Evolutionary conservation across 163 green algal genomes (phyloP).

Genomic region (Scenedesmus sp.): DNA sequence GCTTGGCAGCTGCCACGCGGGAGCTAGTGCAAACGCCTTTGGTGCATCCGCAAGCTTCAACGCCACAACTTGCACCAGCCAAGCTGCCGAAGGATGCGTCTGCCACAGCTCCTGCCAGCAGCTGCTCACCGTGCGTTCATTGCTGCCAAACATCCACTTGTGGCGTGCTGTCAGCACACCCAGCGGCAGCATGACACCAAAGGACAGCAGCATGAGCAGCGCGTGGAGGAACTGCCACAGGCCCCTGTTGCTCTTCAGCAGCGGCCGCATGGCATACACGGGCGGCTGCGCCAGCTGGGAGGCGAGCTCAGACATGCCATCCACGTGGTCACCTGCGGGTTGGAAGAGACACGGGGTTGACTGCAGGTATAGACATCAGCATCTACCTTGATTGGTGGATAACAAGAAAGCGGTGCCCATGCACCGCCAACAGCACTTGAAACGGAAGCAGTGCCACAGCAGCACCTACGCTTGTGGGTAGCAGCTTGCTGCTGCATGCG

Average conservation of each 20-base stretch:
- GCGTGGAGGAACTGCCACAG: conserved; percentile 53
- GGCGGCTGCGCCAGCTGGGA: background rate
- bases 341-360: too few relatives aligned
- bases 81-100: too few relatives aligned
- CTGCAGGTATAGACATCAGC: too few relatives aligned
- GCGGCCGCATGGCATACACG: background rate
- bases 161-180: conserved; percentile 36
- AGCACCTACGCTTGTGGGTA: background rate
- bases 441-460: background rate
- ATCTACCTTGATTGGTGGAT: too few relatives aligned
- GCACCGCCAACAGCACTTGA: background rate
- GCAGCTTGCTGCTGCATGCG: background rate
- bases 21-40: background rate
- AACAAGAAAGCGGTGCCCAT: background rate
- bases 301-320: background rate
- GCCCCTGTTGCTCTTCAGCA: conserved; percentile 10
- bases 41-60: background rate
- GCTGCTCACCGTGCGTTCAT: conserved; percentile 1
- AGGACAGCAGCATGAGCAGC: conserved; percentile 42
- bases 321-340: background rate
- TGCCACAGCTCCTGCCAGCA: background rate
- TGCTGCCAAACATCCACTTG: conserved; percentile 55
- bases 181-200: conserved; percentile 50
- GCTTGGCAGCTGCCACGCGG: background rate
- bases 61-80: background rate